Base-by-base conservation (phyloP, 768 basidiomycete genomes). In the Phlebiopsis flavidoalba region DNA sequence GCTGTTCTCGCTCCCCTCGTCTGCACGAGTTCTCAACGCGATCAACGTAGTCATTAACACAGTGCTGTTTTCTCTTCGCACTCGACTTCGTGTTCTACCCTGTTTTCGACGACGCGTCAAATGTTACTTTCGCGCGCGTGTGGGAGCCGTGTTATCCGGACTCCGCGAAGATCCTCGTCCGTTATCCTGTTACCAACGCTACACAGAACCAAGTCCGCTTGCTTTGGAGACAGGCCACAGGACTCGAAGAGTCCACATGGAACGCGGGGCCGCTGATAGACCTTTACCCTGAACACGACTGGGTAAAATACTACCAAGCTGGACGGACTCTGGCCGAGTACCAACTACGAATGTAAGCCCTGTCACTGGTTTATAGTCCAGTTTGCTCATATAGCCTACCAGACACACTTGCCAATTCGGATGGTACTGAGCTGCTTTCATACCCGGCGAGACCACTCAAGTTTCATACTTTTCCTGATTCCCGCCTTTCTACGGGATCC, bases 401-500 rank as follows among this genome's bases (percentile, higher is more conserved):
- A 85, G 83, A 85, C 72, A 74, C 72, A 35, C 65, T 80, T 68
- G 65, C 75, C 45, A 61, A 71, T 55, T 52, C 68, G 31, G 81
- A 85, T 62, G 69, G 72, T 45, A 78, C 79, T 3, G 40, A 43
- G 12, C 52, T 77, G 60, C 75, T 85, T 36, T 78, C 79, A n/a
- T 81, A 80, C 69, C 83, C 84, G 15, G 55, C 65, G 14, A 65
- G 67, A 5, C 82, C 86, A 7, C 79, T 88, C 50, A 70, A 71
- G 21, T 91, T 93, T 76, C 82, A 75, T 60, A 93, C 90, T 8
- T 89, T 87, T 73, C 89, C 90, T 2, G 90, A 92, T 69, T 79
- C 86, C 8, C 77, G 81, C 10, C 76, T 89, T 21, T 67, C 78
- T 8, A 70, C 75, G 22, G 81, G 82, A 31, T 74, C 73, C 35